Percentiles rank a stretch among this genome's conserved stretches.
These are phyloP conservation scores for Cladorrhinum sp. DNA, from an alignment of 2,329 filamentous ascomycete genomes.

Conservation along the genomic window DNA sequence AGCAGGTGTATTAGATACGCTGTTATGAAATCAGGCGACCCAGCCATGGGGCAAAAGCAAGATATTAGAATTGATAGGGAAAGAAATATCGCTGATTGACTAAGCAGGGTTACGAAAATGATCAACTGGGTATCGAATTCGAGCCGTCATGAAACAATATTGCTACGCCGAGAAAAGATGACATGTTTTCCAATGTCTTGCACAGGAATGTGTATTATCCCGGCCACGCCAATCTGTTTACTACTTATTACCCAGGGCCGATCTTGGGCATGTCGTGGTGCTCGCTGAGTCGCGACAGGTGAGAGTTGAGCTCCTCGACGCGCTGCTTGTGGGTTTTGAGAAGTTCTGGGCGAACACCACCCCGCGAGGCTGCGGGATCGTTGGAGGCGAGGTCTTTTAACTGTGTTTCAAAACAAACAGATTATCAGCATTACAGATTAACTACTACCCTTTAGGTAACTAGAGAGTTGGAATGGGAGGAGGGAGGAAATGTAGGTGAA, in stretches of 20 bases:
- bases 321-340: slow-evolving; percentile 96
- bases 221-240: background rate
- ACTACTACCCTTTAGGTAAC: too few relatives aligned
- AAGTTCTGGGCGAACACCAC: slow-evolving; percentile 63
- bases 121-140: slow-evolving; percentile 6
- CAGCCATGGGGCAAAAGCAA: background rate
- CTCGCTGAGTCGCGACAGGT: slow-evolving; percentile 86
- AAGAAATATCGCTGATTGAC: background rate
- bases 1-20: background rate
- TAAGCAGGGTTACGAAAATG: background rate
- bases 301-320: slow-evolving; percentile 92
- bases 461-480: background rate
- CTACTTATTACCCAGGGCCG: slow-evolving; percentile 50
- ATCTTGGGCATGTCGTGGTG: slow-evolving; percentile 93
- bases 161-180: too few relatives aligned
- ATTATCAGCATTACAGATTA: background rate
- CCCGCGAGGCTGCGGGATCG: slow-evolving; percentile 48
- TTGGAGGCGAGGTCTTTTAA: slow-evolving; percentile 63
- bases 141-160: too few relatives aligned
- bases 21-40: background rate
- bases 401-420: slow-evolving; percentile 40
- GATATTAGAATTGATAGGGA: background rate
- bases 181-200: background rate
- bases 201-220: background rate
- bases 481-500: background rate